Evolutionary conservation across 306 rosid species (phyloP).

Genomic region (Malus fusca): DNA sequence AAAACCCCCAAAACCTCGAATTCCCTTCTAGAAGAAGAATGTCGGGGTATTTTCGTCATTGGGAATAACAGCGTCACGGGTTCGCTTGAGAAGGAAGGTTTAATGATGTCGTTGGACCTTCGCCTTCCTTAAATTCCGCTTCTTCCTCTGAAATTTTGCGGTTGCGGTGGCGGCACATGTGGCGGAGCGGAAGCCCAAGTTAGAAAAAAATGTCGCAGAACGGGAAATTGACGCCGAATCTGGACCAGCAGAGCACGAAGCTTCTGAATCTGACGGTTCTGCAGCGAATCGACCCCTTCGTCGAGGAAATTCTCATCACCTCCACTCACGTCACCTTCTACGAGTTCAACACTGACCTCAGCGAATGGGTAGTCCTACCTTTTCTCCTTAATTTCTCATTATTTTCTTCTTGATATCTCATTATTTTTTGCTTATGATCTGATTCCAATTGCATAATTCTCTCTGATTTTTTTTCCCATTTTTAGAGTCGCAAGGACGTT

Average conservation of each 20-base stretch:
- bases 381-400: slow-evolving; percentile 6
- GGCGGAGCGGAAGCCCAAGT: not conserved
- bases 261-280: slow-evolving; percentile 83
- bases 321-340: slow-evolving; percentile 85
- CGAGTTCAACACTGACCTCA: slow-evolving; percentile 66
- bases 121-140: not conserved
- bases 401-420: not conserved
- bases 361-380: slow-evolving; percentile 52
- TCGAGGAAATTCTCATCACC: slow-evolving; percentile 83
- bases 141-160: not conserved
- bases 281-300: slow-evolving; percentile 74
- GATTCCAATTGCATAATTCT: not conserved
- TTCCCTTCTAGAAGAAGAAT: not conserved
- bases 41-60: not conserved
- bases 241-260: slow-evolving; percentile 73
- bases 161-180: not conserved
- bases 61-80: not conserved
- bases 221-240: slow-evolving; percentile 84
- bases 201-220: slow-evolving; percentile 34
- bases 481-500: slow-evolving; percentile 92
- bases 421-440: not conserved
- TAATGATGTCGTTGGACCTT: not conserved
- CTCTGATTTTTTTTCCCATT: not conserved
- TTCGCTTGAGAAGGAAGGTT: not conserved
- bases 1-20: not conserved